Evolutionary conservation across 148 eudicot species (phyloP).

Genomic region (Gaultheria prostrata): DNA sequence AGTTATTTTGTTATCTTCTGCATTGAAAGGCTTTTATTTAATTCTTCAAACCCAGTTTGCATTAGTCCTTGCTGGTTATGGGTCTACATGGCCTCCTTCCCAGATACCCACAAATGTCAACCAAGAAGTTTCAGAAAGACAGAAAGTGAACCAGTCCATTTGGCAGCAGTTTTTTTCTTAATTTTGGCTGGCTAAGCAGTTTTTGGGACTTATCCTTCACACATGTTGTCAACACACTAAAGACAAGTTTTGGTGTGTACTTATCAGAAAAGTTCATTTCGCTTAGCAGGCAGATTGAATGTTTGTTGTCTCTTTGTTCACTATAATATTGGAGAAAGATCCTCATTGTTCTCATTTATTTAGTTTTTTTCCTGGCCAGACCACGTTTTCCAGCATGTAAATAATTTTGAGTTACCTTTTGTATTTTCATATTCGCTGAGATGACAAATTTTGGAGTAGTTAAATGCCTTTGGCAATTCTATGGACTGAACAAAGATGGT

Average conservation of each 20-base stretch:
- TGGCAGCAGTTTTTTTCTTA: conserved; percentile 6
- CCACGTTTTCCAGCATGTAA: neutral
- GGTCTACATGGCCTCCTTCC: neutral
- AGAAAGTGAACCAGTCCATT: neutral
- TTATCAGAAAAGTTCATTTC: neutral
- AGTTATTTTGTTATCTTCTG: neutral
- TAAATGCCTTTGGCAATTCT: neutral
- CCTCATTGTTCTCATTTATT: neutral
- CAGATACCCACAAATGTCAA: neutral
- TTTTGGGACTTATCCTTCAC: too few species aligned
- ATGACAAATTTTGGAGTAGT: neutral
- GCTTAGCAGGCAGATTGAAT: neutral
- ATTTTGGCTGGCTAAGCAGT: neutral
- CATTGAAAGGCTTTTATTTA: neutral
- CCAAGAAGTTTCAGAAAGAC: neutral
- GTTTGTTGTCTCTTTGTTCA: neutral
- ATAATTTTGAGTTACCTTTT: neutral
- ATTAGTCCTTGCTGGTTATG: neutral
- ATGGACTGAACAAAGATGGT: too few species aligned
- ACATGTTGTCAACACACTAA: too few species aligned
- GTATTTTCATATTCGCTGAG: neutral
- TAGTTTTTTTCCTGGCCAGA: neutral
- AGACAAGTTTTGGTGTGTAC: too few species aligned
- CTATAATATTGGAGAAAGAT: neutral
- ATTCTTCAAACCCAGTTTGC: neutral